Percentiles rank a stretch among this genome's conserved stretches.
phyloP scores from a whole-genome alignment of 805 yeast genomes.

The Candida tibetensis region DNA sequence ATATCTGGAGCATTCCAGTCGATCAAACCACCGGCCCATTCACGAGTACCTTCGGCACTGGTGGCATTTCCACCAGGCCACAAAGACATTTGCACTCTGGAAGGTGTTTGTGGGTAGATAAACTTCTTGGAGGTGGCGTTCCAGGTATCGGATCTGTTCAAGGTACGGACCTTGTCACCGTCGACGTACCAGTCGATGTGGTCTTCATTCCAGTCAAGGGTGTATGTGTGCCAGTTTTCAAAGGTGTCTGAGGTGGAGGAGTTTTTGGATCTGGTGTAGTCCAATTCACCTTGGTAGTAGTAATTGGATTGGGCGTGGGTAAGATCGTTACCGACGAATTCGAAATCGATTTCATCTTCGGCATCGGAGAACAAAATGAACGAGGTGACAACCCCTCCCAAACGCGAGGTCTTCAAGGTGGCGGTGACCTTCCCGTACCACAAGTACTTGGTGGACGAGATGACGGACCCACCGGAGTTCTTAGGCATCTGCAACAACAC shows the following conservation, averaged over 20 bases:
- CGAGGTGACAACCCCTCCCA: conserved; percentile 80
- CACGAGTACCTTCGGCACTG: conserved; percentile 60
- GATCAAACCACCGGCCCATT: conserved; percentile 86
- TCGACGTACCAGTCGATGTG: conserved; percentile 68
- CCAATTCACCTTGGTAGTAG: conserved; percentile 71
- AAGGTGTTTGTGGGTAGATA: conserved; percentile 70
- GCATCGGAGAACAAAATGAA: conserved; percentile 78
- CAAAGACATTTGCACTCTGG: conserved; percentile 66
- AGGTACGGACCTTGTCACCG: conserved; percentile 63
- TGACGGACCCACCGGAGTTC: conserved; percentile 68
- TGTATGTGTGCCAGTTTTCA: conserved; percentile 69
- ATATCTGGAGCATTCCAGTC: conserved; percentile 81
- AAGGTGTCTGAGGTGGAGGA: conserved; percentile 51
- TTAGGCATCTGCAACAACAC: conserved; percentile 75
- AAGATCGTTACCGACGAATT: conserved; percentile 76
- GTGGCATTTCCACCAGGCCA: conserved; percentile 73
- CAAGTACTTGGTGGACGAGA: conserved; percentile 72
- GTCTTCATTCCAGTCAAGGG: conserved; percentile 81
- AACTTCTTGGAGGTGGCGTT: conserved; percentile 59
- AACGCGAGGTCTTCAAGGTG: conserved; percentile 68
- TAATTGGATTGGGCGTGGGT: conserved; percentile 70
- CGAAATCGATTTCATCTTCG: conserved; percentile 88
- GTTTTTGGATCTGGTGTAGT: conserved; percentile 59
- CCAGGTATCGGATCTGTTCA: conserved; percentile 57
- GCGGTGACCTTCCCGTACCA: conserved; percentile 87